phyloP scores from a whole-genome alignment of 371 early-diverging fungal species.

The Actinomucor elegans region DNA sequence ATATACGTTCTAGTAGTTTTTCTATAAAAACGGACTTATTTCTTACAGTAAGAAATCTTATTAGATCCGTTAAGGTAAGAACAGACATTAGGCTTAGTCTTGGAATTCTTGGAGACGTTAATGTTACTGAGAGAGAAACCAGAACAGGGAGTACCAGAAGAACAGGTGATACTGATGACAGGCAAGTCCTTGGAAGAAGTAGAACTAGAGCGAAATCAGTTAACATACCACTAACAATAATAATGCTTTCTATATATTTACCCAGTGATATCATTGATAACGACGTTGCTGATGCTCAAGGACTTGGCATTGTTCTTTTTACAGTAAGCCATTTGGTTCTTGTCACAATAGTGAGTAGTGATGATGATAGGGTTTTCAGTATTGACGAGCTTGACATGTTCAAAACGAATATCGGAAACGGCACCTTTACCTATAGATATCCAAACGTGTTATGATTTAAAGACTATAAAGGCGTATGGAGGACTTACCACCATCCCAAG shows the following conservation, averaged over 20 bases:
- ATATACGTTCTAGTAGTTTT: no score
- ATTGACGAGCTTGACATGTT: constrained; percentile 22
- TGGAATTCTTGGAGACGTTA: constrained; percentile 14
- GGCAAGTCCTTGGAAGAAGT: constrained; percentile 17
- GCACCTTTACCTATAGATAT: no score
- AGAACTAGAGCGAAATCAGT: not conserved
- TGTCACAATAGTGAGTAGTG: constrained; percentile 39
- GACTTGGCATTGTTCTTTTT: constrained; percentile 18
- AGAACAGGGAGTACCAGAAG: constrained; percentile 26
- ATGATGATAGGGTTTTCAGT: constrained; percentile 33
- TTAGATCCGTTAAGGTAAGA: constrained; percentile 16
- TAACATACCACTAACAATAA: not conserved
- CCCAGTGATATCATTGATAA: constrained; percentile 27
- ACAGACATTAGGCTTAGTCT: constrained; percentile 16
- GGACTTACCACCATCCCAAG: constrained; percentile 37
- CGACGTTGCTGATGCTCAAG: constrained; percentile 27
- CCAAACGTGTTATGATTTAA: no score
- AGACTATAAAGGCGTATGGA: no score
- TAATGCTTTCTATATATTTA: not conserved
- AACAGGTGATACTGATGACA: constrained; percentile 28
- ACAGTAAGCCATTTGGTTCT: constrained; percentile 24
- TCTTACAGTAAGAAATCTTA: constrained; percentile 12
- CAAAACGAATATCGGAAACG: constrained; percentile 25
- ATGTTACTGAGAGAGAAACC: constrained; percentile 23
- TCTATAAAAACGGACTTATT: no score